Base-by-base conservation (phyloP, 768 basidiomycete genomes). In the Calocera viscosa region DNA sequence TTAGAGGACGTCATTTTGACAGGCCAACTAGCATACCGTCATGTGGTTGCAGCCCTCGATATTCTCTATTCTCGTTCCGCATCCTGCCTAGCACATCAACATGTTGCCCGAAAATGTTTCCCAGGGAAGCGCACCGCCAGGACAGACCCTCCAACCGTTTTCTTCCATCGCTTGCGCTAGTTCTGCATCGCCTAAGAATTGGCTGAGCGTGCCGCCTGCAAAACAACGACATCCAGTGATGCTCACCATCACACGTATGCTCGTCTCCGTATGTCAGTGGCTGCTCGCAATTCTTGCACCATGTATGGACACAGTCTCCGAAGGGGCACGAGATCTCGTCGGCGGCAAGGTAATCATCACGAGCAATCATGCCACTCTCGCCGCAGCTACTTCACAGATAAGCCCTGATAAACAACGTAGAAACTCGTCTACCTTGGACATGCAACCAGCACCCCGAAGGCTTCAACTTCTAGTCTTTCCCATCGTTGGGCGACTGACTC, bases 11-110 rank as follows among this genome's bases (percentile, higher is more conserved):
- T 19, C 43, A 47, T 17, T 5, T 3, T 7, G 5, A 24, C n/a
- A 47, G 7, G 43, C 16, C 7, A 24, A 8, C 5, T 17, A 47
- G 19, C 43, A 3, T 24, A 47, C 43, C 7, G 78, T 77, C 81
- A 86, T 86, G 72, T 86, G 84, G 67, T 84, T 81, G 65, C 84
- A 86, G 1, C 84, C 84, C 17, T 73, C 74, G 10, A 77, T 76
- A 70, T 83, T 86, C 66, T 77, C 79, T 22, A 83, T 80, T 2
- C 83, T 80, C 11, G 83, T 82, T 65, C 73, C 72, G 19, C 43
- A 47, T 19, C 43, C 43, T 47, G 19, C 5, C 7, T 3, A 19
- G 19, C 5, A 19, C 24, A 24, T 17, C 19, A 17, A 47, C 43
- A 19, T 47, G 8, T 47, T 3, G 19, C 7, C 19, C 5, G 43